Evolutionary conservation across 2,329 filamentous ascomycete species (phyloP).

Genomic region (Pseudopyrenochaeta lycopersici): DNA sequence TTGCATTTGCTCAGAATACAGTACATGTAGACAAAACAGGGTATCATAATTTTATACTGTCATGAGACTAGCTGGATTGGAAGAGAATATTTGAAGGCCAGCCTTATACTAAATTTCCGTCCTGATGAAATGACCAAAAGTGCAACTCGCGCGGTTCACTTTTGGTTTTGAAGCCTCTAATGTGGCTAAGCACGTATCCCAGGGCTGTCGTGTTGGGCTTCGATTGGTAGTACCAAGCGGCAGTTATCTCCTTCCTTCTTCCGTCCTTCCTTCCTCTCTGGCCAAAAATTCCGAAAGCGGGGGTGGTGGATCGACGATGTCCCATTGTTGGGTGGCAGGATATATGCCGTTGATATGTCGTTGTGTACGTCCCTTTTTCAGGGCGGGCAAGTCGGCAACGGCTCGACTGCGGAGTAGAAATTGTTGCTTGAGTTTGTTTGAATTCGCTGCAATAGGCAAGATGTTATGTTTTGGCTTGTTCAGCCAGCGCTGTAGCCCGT

Average conservation of each 20-base stretch:
- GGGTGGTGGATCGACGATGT: no score
- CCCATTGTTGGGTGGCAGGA: neutral
- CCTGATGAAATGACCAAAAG: neutral
- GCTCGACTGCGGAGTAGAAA: neutral
- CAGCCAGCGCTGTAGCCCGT: constrained; percentile 49
- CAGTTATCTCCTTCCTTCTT: no score
- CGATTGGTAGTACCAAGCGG: no score
- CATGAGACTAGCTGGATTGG: constrained; percentile 11
- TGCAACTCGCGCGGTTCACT: neutral
- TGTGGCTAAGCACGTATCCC: neutral
- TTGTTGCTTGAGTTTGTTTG: neutral
- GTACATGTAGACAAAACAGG: constrained; percentile 3
- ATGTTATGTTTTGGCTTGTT: constrained; percentile 11
- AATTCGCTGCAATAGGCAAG: neutral
- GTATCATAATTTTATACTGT: constrained; percentile 13
- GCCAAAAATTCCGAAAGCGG: no score
- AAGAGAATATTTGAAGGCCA: constrained; percentile 9
- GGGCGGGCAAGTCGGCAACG: neutral
- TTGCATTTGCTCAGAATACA: neutral
- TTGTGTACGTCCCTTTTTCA: neutral
- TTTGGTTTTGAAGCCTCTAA: neutral
- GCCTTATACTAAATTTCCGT: constrained; percentile 6
- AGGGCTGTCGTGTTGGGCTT: neutral
- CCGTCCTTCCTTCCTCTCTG: no score
- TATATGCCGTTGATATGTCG: constrained; percentile 2